phyloP scores from a whole-genome alignment of 768 basidiomycete genomes.

The Lyophyllum shimeji region DNA sequence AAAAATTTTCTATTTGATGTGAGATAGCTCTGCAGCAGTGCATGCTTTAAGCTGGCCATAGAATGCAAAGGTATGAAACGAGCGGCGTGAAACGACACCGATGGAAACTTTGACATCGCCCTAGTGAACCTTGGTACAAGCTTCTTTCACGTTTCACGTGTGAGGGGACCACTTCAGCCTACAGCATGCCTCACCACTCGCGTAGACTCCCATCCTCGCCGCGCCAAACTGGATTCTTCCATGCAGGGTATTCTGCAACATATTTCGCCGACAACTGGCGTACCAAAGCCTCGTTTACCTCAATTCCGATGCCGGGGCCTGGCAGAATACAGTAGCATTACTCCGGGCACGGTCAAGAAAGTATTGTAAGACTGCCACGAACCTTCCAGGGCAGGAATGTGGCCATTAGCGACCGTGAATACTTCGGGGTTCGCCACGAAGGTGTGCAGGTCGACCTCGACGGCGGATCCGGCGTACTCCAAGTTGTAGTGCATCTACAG shows the following conservation, averaged over 20 bases:
- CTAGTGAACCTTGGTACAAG: no score
- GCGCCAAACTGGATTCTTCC: conserved; percentile 58
- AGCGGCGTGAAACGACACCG: no score
- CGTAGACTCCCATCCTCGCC: conserved; percentile 52
- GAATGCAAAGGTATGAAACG: no score
- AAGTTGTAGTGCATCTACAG: conserved; percentile 64
- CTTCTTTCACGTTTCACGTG: no score
- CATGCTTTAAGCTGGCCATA: no score
- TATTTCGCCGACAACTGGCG: conserved; percentile 32
- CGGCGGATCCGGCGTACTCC: conserved; percentile 20
- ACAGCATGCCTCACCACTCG: conserved; percentile 42
- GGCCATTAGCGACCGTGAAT: conserved; percentile 53
- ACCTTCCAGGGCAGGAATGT: conserved; percentile 45
- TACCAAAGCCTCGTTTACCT: conserved; percentile 60
- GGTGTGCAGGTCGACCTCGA: conserved; percentile 55
- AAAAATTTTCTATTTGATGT: no score
- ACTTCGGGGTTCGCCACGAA: conserved; percentile 53
- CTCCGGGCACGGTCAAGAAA: neutral
- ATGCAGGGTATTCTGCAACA: conserved; percentile 38
- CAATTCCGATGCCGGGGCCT: conserved; percentile 62
- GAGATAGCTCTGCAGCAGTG: no score
- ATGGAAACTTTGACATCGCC: no score
- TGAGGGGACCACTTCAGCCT: no score
- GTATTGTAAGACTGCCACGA: conserved; percentile 1
- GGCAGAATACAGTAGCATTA: neutral